Evolutionary conservation across 148 eudicot species (phyloP).

Genomic region (Diospyros lotus): DNA sequence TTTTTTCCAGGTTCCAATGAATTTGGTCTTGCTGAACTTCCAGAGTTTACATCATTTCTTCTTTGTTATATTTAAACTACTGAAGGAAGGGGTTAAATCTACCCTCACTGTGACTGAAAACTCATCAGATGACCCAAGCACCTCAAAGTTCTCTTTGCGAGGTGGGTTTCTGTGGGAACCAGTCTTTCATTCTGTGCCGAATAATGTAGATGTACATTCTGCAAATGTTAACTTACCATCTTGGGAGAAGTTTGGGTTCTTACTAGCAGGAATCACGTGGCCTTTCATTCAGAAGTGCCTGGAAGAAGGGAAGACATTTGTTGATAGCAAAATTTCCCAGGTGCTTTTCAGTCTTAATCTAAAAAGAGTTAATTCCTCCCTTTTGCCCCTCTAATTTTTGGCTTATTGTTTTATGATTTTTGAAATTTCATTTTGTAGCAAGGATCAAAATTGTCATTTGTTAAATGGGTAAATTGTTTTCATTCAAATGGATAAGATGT

Average conservation of each 20-base stretch:
- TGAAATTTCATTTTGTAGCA: neutral
- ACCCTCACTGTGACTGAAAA: conserved; percentile 26
- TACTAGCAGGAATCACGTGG: conserved; percentile 72
- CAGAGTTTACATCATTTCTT: conserved; percentile 84
- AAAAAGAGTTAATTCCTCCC: neutral
- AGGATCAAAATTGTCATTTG: too few relatives aligned
- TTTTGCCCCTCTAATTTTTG: neutral
- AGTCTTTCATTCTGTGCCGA: conserved; percentile 34
- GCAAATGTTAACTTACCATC: conserved; percentile 33
- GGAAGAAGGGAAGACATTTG: conserved; percentile 68
- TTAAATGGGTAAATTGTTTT: too few relatives aligned
- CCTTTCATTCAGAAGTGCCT: conserved; percentile 65
- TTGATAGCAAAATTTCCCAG: conserved; percentile 71
- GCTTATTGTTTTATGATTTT: neutral
- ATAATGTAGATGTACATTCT: conserved; percentile 20
- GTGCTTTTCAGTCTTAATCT: conserved; percentile 25
- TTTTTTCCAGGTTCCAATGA: conserved; percentile 63
- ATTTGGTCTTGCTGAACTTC: conserved; percentile 58
- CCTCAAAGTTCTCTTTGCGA: conserved; percentile 54
- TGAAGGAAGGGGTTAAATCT: conserved; percentile 59
- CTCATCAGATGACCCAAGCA: conserved; percentile 34
- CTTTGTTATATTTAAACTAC: conserved; percentile 80
- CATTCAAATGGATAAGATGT: too few relatives aligned
- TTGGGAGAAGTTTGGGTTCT: conserved; percentile 67
- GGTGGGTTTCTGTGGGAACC: conserved; percentile 86